Evolutionary conservation across 2,329 filamentous ascomycete genomes (phyloP), one percentile per base, ranked within the genome.

Genomic region (Neurospora crassa): DNA sequence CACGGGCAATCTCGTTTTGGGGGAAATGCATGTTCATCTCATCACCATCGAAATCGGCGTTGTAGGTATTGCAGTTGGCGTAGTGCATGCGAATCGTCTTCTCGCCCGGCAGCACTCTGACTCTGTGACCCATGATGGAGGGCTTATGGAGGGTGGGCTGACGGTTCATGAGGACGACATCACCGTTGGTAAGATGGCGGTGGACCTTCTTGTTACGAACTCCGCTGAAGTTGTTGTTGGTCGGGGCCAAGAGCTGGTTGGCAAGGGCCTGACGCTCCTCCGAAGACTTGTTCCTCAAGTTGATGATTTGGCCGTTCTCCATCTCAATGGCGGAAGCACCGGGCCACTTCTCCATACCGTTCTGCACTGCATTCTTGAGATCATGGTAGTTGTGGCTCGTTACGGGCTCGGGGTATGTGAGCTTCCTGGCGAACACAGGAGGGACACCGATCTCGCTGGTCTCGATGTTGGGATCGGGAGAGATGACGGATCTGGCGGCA

Each of bases 1-100:
- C 92, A 76, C 96, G 88, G 18, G 96, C 96, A 74, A 98, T 86
- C 79, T 98, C 96, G 76, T 97, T 98, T 77, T 99, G 96, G 1
- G 96, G 96, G 78, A 99, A 98, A 82, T 99, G 96, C 94, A 99
- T 96, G 81, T 99, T 99, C 96, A 99, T 99, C 81, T 99, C 96
- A 79, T 99, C 96, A 80, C 96, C 96, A 78, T 99, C 96, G 79
- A 99, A 99, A 86, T 99, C 96, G 41, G 96, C 96, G 77, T 99
- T 99, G 85, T 99, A 99, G 0, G 96, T 97, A 79, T 99, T 99
- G 81, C 96, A 98, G 80, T 99, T 99, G 77, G 96, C 95, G 82
- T 99, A 99, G 84, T 99, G 96, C 95, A 99, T 98, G 75, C 96
- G 94, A 79, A 99, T 94, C 0, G 96, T 98, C 83, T 97, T 97